Base-by-base conservation (phyloP, 441 rosid species). In the Aquilaria agallochum region DNA sequence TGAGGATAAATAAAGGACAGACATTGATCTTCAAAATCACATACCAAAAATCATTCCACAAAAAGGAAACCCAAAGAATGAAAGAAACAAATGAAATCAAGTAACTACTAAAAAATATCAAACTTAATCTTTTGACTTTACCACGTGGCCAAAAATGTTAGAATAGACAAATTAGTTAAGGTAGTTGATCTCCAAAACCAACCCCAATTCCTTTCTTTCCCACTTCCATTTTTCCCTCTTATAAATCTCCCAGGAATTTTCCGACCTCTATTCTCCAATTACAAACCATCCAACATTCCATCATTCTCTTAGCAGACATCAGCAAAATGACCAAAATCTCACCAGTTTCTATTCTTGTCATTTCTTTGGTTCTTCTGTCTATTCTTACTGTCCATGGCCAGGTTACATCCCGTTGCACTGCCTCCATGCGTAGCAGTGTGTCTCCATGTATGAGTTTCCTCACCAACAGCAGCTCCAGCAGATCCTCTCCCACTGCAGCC, bases 381-480 rank as follows among this genome's bases (percentile, higher is more conserved):
- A 65, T 58, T 20, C 33, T 72, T 7, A 87, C 85, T 0, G 81
- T 59, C 60, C 27, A 32, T 11, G 69, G 83, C 64, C 97, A 80
- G 68, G 72, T 82, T 8, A 72, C 54, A 13, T 68, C 76, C 36
- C 83, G 85, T 0, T 90, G 98, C 59, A 73, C 80, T 1, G 70
- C 88, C 9, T 31, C 95, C 2, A 63, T 74, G 72, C 75, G 89
- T 56, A 36, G 81, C 13, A 69, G 53, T 49, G 80, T 94, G 72
- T 68, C 83, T 20, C 92, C 97, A 11, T 94, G 97, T 67, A 68
- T 90, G 80, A 77, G 64, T 69, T 80, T 88, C 63, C 65, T 89
- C 20, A 85, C 96, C 59, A 94, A 81, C 64, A 85, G 91, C 76
- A 81, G 62, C 15, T 67, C 55, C 62, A 85, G 72, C 20, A 83